Conservation (phyloP, 2,329 filamentous ascomycete species). For the Nectriaceae sp. region DNA sequence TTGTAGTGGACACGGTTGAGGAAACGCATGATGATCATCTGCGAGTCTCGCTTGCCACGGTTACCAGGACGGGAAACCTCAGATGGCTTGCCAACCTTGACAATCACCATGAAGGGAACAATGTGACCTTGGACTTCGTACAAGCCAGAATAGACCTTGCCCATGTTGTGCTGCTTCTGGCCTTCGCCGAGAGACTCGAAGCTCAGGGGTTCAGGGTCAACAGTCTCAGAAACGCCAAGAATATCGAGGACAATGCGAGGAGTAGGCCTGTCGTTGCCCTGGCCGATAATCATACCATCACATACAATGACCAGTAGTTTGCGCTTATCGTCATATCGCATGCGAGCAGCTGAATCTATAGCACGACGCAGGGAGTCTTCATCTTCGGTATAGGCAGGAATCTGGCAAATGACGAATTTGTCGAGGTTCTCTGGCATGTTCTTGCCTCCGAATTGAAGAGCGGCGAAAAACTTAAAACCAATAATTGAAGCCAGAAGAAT, state of each 20-base stretch:
- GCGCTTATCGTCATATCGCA: conserved; percentile 97
- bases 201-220: conserved; percentile 93
- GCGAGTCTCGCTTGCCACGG: conserved; percentile 98
- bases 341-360: conserved; percentile 91
- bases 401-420: conserved; percentile 97
- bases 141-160: conserved; percentile 94
- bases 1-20: conserved; percentile 99
- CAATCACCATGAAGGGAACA: conserved; percentile 93
- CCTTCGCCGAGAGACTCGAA: conserved; percentile 97
- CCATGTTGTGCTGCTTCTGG: conserved; percentile 98
- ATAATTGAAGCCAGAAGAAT: conserved; percentile 80
- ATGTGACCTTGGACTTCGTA: conserved; percentile 99
- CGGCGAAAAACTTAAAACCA: conserved; percentile 94
- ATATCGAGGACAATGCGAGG: conserved; percentile 97
- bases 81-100: conserved; percentile 97
- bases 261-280: conserved; percentile 94
- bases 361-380: conserved; percentile 96
- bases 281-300: conserved; percentile 99
- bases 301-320: conserved; percentile 92
- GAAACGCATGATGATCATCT: conserved; percentile 99
- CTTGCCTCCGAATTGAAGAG: conserved; percentile 89
- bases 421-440: conserved; percentile 94
- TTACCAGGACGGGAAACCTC: conserved; percentile 95
- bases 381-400: conserved; percentile 97
- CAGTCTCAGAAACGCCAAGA: conserved; percentile 87